Base-by-base conservation (phyloP, 2,329 filamentous ascomycete species). In the Ascochyta koolunga region DNA sequence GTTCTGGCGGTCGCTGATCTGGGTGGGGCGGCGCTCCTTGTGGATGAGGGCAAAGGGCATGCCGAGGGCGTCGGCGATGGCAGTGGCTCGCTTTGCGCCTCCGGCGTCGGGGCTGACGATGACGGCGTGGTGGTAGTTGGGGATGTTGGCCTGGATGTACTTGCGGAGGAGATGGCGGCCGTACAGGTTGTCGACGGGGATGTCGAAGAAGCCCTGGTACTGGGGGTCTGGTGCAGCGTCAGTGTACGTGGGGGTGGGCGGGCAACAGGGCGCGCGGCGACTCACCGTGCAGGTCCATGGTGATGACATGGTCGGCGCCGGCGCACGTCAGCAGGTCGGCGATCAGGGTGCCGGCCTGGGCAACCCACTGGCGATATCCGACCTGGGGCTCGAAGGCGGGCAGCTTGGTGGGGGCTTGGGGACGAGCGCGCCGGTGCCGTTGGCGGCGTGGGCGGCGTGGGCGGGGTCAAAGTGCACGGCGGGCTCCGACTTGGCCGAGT, bases 121-220 rank as follows among this genome's bases (percentile, higher is more conserved):
- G 39, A 99, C 92, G 32, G 91, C 90, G 53, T 93, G 86, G 75
- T 88, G 89, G 77, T 88, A 93, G 70, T 93, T 88, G 42, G 90
- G 88, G 56, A 96, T 95, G 67, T 91, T 86, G 70, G 89, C 87
- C 72, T 92, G 88, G 65, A 88, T 87, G 73, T 87, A 87, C 66
- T 83, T 85, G 70, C 85, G 84, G 52, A 88, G 80, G 44, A 93
- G 79, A 43, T 89, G 88, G 65, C 90, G 87, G 51, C 88, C 93
- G 78, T 98, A 98, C 16, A 99, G 83, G 74, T 99, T 99, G 79
- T 99, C 95, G 51, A 99, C 95, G 2, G 95, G 95, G 54, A 98
- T 96, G 71, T 99, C 93, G 72, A 99, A 98, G 82, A 97, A 99
- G 48, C 95, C 95, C 77, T 99, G 95, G 71, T 98, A 98, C 77